Conservation (phyloP, 1,284 basidiomycete species). For the Pseudozyma pruni region DNA sequence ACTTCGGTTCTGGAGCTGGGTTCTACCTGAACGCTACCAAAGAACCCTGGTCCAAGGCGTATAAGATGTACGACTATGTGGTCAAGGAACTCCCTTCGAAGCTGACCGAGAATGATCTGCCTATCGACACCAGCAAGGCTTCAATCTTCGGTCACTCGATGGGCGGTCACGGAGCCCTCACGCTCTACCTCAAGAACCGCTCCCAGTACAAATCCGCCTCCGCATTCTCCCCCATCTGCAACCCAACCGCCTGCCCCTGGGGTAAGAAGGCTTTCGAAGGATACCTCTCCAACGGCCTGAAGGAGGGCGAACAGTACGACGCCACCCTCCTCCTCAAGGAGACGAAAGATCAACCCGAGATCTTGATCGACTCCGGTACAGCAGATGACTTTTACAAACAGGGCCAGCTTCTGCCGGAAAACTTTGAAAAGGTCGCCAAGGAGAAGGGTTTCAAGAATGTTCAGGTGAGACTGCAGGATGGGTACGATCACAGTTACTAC, state of each 20-base stretch:
- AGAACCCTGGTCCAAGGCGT: slow-evolving; percentile 57
- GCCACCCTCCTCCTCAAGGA: slow-evolving; percentile 83
- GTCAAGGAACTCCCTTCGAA: slow-evolving; percentile 53
- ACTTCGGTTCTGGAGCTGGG: slow-evolving; percentile 70
- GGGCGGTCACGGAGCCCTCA: slow-evolving; percentile 96
- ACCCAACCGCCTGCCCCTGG: slow-evolving; percentile 89
- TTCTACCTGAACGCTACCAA: slow-evolving; percentile 67
- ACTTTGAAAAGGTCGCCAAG: slow-evolving; percentile 81
- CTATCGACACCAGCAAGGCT: slow-evolving; percentile 50
- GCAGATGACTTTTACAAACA: slow-evolving; percentile 87
- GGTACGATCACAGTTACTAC: slow-evolving; percentile 81
- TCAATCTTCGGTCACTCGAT: slow-evolving; percentile 72
- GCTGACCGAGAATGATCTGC: slow-evolving; percentile 36
- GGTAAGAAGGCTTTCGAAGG: slow-evolving; percentile 90
- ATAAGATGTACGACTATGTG: slow-evolving; percentile 64
- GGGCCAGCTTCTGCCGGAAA: slow-evolving; percentile 86
- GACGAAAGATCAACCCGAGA: slow-evolving; percentile 71
- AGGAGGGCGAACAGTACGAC: slow-evolving; percentile 84
- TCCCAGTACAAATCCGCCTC: slow-evolving; percentile 83
- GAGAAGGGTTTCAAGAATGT: slow-evolving; percentile 78
- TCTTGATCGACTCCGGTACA: slow-evolving; percentile 72
- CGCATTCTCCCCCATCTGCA: slow-evolving; percentile 90
- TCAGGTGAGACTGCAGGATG: slow-evolving; percentile 84
- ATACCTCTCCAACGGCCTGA: slow-evolving; percentile 79
- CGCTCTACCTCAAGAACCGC: slow-evolving; percentile 82